Evolutionary conservation across 345 rosid species (phyloP).

Genomic region (Combretum micranthum): DNA sequence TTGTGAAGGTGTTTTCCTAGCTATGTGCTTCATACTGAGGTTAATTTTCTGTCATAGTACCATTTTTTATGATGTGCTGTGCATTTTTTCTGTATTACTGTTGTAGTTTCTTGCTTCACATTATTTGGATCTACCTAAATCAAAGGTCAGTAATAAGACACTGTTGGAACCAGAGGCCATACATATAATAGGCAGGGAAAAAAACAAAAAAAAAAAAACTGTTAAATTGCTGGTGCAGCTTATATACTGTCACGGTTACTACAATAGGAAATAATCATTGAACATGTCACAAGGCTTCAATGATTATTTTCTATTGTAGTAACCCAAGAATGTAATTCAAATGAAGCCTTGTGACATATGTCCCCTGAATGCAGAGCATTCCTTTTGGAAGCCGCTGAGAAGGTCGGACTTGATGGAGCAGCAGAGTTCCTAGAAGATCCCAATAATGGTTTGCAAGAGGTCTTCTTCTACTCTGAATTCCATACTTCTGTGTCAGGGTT

Average conservation of each 20-base stretch:
- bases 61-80: background rate
- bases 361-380: conserved; percentile 45
- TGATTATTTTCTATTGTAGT: background rate
- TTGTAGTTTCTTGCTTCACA: no score
- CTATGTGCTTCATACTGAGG: background rate
- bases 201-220: no score
- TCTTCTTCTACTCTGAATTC: conserved; percentile 4
- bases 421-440: conserved; percentile 73
- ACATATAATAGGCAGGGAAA: no score
- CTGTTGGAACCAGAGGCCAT: no score
- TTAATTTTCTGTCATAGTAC: background rate
- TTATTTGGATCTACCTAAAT: no score
- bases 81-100: no score
- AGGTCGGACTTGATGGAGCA: conserved; percentile 74
- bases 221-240: no score
- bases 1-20: no score
- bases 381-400: conserved; percentile 65
- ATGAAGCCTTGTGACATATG: background rate
- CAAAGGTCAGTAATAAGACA: no score
- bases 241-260: no score
- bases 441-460: conserved; percentile 61
- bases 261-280: no score
- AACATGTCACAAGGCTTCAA: no score
- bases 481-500: background rate
- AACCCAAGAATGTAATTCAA: background rate